Evolutionary conservation across 73 alveolate species (phyloP).

Genomic region (Paramecium sexaurelia): DNA sequence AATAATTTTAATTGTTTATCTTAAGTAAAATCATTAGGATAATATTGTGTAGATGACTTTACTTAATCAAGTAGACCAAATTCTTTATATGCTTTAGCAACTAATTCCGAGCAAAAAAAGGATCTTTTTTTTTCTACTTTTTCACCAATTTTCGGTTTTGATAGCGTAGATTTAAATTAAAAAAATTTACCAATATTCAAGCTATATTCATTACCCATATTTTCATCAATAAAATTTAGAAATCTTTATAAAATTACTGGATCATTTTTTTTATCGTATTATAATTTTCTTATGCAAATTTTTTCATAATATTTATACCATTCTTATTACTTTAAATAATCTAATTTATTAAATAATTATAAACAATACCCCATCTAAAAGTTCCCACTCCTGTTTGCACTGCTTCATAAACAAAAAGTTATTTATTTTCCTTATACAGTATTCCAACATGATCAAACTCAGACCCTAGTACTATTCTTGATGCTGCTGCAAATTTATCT

Average conservation of each 20-base stretch:
- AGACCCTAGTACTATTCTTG: slow-evolving; percentile 43
- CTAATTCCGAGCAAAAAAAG: slow-evolving; percentile 75
- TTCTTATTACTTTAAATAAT: slow-evolving; percentile 6
- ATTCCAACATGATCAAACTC: slow-evolving; percentile 78
- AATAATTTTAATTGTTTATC: not conserved
- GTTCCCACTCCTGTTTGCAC: slow-evolving; percentile 71
- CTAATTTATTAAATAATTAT: not conserved
- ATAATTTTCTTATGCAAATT: slow-evolving; percentile 71
- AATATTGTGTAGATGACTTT: slow-evolving; percentile 68
- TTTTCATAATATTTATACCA: slow-evolving; percentile 55
- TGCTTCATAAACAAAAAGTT: slow-evolving; percentile 70
- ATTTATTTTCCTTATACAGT: slow-evolving; percentile 55
- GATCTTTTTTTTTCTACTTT: slow-evolving; percentile 74
- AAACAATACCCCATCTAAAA: slow-evolving; percentile 55
- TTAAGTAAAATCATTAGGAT: slow-evolving; percentile 59
- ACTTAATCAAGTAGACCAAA: slow-evolving; percentile 72
- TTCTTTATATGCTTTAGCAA: slow-evolving; percentile 73
- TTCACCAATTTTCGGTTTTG: slow-evolving; percentile 41
- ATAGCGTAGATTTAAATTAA: slow-evolving; percentile 56
- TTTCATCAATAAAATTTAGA: slow-evolving; percentile 72
- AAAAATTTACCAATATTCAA: slow-evolving; percentile 66
- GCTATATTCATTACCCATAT: slow-evolving; percentile 72
- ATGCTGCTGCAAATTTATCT: slow-evolving; percentile 26
- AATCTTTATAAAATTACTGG: slow-evolving; percentile 67
- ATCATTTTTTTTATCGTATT: slow-evolving; percentile 48